phyloP scores from a whole-genome alignment of 1,284 basidiomycete genomes.

The Fomitiporia mediterranea region DNA sequence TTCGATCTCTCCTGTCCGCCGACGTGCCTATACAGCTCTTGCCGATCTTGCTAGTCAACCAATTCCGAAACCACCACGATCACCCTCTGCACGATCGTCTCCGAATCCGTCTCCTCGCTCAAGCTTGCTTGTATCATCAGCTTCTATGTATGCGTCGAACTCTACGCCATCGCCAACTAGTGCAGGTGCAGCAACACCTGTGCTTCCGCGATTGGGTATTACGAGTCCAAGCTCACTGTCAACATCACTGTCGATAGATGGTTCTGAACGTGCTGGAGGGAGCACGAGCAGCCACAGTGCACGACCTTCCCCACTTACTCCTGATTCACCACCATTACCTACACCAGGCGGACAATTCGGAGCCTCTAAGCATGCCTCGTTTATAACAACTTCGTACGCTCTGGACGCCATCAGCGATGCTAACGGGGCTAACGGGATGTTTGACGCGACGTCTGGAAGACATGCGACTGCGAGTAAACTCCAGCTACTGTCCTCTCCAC shows the following conservation, averaged over 20 bases:
- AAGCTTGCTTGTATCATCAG: neutral
- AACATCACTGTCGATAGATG: neutral
- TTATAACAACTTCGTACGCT: neutral
- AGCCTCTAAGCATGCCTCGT: neutral
- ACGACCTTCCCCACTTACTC: conserved; percentile 14
- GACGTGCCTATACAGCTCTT: conserved; percentile 9
- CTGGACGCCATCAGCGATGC: conserved; percentile 2
- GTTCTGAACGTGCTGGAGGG: neutral
- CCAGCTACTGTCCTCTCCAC: neutral
- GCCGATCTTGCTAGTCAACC: conserved; percentile 10
- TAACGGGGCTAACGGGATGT: neutral
- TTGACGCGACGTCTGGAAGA: neutral
- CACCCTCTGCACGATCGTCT: neutral
- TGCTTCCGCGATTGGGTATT: neutral
- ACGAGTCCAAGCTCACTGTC: neutral
- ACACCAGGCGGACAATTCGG: conserved; percentile 4
- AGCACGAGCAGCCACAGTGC: neutral
- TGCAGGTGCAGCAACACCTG: neutral
- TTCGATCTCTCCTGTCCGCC: conserved; percentile 8
- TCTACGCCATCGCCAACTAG: neutral
- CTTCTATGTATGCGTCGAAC: conserved; percentile 3
- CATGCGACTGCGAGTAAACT: neutral
- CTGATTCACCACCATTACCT: conserved; percentile 14
- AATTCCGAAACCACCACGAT: neutral
- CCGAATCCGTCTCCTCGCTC: neutral